A percentile compares a stretch with the other conserved stretches of the same genome.
phyloP scores from a whole-genome alignment of 2,329 filamentous ascomycete species.

The Cryphonectria nitschkei region DNA sequence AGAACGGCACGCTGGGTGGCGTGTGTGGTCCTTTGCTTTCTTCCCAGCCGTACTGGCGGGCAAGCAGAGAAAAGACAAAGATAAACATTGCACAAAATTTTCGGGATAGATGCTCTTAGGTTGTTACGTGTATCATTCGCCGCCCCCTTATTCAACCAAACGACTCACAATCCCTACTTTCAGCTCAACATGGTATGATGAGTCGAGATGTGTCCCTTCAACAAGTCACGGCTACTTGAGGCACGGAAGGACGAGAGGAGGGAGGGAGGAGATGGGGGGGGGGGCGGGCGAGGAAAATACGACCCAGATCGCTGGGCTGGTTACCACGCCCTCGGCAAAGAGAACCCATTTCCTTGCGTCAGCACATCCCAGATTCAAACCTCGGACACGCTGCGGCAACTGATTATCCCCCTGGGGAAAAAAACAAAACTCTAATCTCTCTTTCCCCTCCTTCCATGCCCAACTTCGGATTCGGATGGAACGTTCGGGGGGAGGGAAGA shows the following conservation, averaged over 20 bases:
- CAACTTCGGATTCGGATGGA: not conserved
- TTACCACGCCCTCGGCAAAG: not conserved
- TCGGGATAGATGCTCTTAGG: not conserved
- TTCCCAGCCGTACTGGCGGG: not conserved
- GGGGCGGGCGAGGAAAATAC: not conserved
- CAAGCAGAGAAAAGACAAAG: not conserved
- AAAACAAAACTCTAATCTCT: not conserved
- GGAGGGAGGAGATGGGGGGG: not conserved
- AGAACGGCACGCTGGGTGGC: not conserved
- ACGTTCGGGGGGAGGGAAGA: not conserved
- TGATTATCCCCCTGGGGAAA: not conserved
- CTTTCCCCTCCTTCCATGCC: not conserved
- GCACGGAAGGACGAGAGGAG: not conserved
- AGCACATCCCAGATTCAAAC: not conserved
- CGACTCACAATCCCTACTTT: constrained; percentile 9
- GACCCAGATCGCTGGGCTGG: not conserved
- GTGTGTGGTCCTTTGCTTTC: not conserved
- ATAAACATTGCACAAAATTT: not conserved
- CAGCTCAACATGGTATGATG: not conserved
- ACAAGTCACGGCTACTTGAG: not conserved
- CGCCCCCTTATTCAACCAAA: not conserved
- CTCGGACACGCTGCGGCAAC: not conserved
- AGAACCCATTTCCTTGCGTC: not conserved
- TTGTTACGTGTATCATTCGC: not conserved
- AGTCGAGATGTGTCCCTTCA: not conserved